Evolutionary conservation across 495 filamentous ascomycete genomes (phyloP).

Genomic region (Lophium mytilinum): DNA sequence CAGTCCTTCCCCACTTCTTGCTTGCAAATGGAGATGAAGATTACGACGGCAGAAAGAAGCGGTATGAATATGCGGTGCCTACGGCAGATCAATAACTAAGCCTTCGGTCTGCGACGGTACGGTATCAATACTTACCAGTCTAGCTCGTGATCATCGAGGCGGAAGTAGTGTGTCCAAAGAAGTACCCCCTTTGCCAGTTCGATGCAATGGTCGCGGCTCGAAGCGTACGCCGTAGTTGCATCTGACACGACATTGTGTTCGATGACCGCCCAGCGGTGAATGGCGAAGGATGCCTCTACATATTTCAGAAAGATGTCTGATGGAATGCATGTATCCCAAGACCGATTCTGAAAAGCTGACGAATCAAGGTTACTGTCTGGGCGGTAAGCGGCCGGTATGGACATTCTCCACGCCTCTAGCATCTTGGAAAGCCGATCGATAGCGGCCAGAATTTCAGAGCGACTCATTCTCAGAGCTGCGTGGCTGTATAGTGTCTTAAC

Average conservation of each 20-base stretch:
- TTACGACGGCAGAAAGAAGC: neutral
- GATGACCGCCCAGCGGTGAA: neutral
- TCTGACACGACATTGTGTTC: neutral
- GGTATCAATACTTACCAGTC: neutral
- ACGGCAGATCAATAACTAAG: neutral
- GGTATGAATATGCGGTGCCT: neutral
- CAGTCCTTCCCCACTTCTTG: neutral
- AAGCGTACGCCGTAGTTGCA: neutral
- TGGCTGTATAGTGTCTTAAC: neutral
- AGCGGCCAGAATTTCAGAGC: neutral
- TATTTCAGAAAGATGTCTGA: neutral
- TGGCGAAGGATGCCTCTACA: neutral
- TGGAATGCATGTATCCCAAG: neutral
- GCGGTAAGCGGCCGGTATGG: neutral
- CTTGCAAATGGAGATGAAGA: neutral
- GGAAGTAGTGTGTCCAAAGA: neutral
- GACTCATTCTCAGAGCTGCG: neutral
- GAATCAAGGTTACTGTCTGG: neutral
- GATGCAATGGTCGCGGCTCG: neutral
- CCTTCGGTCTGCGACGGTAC: neutral
- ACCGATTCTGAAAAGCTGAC: neutral
- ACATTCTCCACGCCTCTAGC: neutral
- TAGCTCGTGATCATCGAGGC: neutral
- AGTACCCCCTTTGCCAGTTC: neutral
- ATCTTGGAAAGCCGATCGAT: neutral